Conservation (phyloP, 257 asterid species). For the Orobanche coerulescens region DNA sequence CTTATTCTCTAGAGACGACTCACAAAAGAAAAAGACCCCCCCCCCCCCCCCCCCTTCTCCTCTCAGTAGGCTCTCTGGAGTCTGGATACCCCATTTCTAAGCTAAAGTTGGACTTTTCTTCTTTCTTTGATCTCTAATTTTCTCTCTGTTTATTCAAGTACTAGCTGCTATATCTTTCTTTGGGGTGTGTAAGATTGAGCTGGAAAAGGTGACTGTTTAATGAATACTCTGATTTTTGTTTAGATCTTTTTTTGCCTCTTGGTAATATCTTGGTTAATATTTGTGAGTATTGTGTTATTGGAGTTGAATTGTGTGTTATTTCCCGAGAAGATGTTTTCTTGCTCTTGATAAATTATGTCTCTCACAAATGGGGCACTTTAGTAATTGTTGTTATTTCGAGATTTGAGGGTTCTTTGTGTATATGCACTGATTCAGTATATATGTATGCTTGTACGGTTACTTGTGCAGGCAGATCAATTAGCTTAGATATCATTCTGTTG, state of each 20-base stretch:
- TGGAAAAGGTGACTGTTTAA: constrained; percentile 24
- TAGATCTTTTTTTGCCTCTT: constrained; percentile 20
- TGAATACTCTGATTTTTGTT: constrained; percentile 16
- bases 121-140: constrained; percentile 10
- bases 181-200: constrained; percentile 26
- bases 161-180: not conserved
- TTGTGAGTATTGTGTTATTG: constrained; percentile 17
- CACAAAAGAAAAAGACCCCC: not conserved
- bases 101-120: constrained; percentile 19
- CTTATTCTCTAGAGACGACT: not conserved
- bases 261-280: constrained; percentile 13
- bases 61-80: too few relatives aligned
- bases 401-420: not conserved
- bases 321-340: not conserved
- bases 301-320: constrained; percentile 3
- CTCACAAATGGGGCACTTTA: not conserved
- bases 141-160: constrained; percentile 3
- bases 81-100: constrained; percentile 18
- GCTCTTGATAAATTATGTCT: constrained; percentile 9
- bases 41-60: not conserved
- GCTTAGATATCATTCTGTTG: constrained; percentile 14
- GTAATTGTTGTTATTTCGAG: constrained; percentile 2
- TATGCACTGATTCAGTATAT: constrained; percentile 13
- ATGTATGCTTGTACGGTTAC: not conserved
- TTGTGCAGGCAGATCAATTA: constrained; percentile 18